These are phyloP conservation scores for Paulownia fortunei DNA, from an alignment of 257 asterid genomes.

Conservation along the genomic window DNA sequence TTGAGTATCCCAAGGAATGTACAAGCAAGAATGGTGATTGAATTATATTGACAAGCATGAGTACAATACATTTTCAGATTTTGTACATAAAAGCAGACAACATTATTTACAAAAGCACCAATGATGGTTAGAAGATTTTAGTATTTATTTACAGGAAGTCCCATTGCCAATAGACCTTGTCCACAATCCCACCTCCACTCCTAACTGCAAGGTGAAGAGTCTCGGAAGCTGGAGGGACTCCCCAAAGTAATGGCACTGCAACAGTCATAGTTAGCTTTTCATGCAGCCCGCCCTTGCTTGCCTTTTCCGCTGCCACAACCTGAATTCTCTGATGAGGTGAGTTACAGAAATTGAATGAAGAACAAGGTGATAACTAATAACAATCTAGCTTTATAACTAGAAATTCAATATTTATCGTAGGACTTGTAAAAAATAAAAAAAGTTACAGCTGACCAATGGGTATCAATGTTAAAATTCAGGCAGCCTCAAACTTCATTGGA, in stretches of 20 bases:
- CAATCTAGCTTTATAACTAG: not conserved
- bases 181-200: slow-evolving; percentile 97
- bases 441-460: not conserved
- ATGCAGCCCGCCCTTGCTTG: slow-evolving; percentile 72
- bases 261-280: slow-evolving; percentile 95
- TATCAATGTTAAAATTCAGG: not conserved
- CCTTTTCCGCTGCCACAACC: slow-evolving; percentile 91
- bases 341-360: not conserved
- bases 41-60: slow-evolving; percentile 41
- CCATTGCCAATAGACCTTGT: slow-evolving; percentile 98
- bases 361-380: not conserved
- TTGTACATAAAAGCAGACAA: slow-evolving; percentile 44
- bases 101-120: slow-evolving; percentile 55
- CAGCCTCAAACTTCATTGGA: not conserved
- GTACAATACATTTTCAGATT: slow-evolving; percentile 32
- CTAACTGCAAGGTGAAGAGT: slow-evolving; percentile 92
- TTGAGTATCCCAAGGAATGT: not conserved
- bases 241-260: slow-evolving; percentile 97
- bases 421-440: not conserved
- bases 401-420: not conserved
- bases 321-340: slow-evolving; percentile 30
- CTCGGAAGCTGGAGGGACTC: slow-evolving; percentile 98
- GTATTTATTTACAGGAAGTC: slow-evolving; percentile 65
- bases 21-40: slow-evolving; percentile 32
- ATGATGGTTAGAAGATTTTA: slow-evolving; percentile 43